phyloP scores from a whole-genome alignment of 78 protist genomes.

The Dictyostelium capitatum region DNA sequence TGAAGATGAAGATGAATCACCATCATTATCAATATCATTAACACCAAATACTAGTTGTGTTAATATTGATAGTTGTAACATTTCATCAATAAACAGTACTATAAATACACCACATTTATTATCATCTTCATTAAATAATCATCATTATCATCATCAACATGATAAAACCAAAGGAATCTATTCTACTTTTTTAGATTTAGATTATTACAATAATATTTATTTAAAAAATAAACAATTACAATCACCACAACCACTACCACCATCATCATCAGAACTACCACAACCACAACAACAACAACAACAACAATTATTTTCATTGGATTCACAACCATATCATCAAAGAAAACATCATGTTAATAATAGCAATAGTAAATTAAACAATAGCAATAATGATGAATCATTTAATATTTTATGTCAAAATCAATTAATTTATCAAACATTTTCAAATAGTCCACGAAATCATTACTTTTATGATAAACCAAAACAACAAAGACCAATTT shows the following conservation, averaged over 20 bases:
- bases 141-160: neutral
- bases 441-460: neutral
- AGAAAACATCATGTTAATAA: constrained; percentile 1
- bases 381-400: neutral
- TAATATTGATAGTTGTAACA: neutral
- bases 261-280: neutral
- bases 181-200: constrained; percentile 24
- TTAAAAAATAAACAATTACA: constrained; percentile 5
- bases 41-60: neutral
- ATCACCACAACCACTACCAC: neutral
- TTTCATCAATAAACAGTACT: neutral
- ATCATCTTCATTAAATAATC: neutral
- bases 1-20: neutral
- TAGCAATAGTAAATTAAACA: neutral
- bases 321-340: constrained; percentile 18
- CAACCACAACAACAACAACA: neutral
- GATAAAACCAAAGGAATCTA: constrained; percentile 15
- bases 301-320: neutral
- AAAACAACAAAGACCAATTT: neutral
- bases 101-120: neutral
- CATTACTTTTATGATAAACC: neutral
- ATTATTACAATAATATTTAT: constrained; percentile 15
- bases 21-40: neutral
- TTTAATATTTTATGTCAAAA: neutral
- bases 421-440: constrained; percentile 15